These are phyloP conservation scores for Neonectria hederae DNA, from an alignment of 2,329 filamentous ascomycete genomes.

Conservation along the genomic window DNA sequence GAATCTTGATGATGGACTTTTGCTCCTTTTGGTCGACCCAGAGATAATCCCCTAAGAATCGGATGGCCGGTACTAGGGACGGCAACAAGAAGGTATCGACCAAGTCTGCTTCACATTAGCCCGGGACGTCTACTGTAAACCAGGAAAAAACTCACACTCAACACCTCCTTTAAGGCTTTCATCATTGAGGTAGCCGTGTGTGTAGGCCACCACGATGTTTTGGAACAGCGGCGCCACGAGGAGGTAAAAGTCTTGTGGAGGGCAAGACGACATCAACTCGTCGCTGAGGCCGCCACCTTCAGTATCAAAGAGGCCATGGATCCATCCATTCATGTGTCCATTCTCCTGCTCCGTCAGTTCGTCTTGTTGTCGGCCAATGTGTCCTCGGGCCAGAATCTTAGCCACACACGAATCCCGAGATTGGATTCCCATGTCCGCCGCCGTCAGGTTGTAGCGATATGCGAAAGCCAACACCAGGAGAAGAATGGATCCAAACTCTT, in stretches of 20 bases:
- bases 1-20: conserved; percentile 74
- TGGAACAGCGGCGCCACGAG: conserved; percentile 81
- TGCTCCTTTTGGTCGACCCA: conserved; percentile 74
- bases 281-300: conserved; percentile 79
- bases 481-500: conserved; percentile 83
- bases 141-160: conserved; percentile 66
- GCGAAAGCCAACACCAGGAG: conserved; percentile 78
- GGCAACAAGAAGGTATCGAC: conserved; percentile 85
- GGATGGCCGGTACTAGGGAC: conserved; percentile 76
- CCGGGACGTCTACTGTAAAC: neutral
- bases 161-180: conserved; percentile 78
- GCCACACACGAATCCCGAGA: conserved; percentile 73
- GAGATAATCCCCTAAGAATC: conserved; percentile 76
- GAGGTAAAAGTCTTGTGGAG: conserved; percentile 83
- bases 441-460: conserved; percentile 76
- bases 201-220: conserved; percentile 76
- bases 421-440: conserved; percentile 70
- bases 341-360: conserved; percentile 72
- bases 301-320: conserved; percentile 78
- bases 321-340: conserved; percentile 76
- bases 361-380: conserved; percentile 64
- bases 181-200: conserved; percentile 71
- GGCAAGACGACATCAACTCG: conserved; percentile 82
- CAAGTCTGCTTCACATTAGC: conserved; percentile 62
- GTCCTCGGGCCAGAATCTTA: conserved; percentile 69